Conservation (phyloP, 2,329 filamentous ascomycete species). For the Colletotrichum chrysophilum region DNA sequence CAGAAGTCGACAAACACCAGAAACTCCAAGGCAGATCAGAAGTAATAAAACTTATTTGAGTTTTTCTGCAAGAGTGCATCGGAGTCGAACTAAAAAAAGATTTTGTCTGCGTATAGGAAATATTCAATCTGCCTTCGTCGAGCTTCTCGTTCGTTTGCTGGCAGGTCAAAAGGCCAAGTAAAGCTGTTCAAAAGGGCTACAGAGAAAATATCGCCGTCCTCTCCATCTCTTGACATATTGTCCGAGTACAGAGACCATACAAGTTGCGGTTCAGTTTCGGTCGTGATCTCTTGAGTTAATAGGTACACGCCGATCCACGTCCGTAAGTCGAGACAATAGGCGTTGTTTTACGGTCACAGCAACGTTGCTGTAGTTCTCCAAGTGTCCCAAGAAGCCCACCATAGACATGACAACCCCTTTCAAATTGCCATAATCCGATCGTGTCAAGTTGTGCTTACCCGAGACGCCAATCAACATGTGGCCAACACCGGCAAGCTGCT, state of each 20-base stretch:
- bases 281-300: background rate
- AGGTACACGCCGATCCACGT: background rate
- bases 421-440: background rate
- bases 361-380: background rate
- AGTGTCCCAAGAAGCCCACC: background rate
- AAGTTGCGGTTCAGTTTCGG: background rate
- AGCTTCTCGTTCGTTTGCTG: background rate
- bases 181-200: background rate
- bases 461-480: background rate
- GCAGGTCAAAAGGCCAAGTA: background rate
- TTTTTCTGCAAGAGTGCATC: accelerated
- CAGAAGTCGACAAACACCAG: conserved; percentile 6
- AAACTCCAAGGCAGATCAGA: background rate
- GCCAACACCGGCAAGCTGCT: conserved; percentile 2
- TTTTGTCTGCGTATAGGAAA: background rate
- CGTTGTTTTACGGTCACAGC: background rate
- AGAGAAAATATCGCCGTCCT: background rate
- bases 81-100: accelerated
- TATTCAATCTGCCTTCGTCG: accelerated
- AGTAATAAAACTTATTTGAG: background rate
- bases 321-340: background rate
- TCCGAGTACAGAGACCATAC: background rate
- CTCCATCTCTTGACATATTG: accelerated
- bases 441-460: background rate
- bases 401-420: background rate